These are phyloP conservation scores for Aspergillus nomiae DNA, from an alignment of 2,329 filamentous ascomycete species.

Conservation along the genomic window DNA sequence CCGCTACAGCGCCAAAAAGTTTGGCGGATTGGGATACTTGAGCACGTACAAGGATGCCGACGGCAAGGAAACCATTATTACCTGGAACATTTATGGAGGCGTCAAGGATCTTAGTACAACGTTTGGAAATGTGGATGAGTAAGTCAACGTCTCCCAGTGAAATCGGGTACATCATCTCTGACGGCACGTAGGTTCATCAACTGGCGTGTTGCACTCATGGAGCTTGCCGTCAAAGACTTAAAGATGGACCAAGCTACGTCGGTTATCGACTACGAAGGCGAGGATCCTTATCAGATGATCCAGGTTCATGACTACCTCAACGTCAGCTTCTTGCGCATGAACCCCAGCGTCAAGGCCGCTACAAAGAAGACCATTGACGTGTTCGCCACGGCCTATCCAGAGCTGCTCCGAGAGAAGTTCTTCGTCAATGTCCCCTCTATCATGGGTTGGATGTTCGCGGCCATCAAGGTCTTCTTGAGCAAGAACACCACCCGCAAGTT, in stretches of 20 bases:
- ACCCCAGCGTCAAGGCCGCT: conserved; percentile 73
- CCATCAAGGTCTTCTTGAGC: conserved; percentile 75
- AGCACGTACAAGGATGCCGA: conserved; percentile 65
- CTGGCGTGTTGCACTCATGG: conserved; percentile 91
- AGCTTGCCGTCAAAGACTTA: conserved; percentile 76
- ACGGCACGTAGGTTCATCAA: conserved; percentile 69
- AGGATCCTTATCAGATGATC: conserved; percentile 85
- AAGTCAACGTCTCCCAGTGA: conserved; percentile 38
- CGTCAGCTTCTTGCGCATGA: conserved; percentile 82
- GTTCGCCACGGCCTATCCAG: conserved; percentile 82
- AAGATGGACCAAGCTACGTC: conserved; percentile 70
- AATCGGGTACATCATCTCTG: conserved; percentile 2
- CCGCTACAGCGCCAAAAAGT: conserved; percentile 68
- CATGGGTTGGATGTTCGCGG: conserved; percentile 83
- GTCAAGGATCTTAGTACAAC: conserved; percentile 79
- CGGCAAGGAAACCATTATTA: conserved; percentile 64
- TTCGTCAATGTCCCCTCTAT: conserved; percentile 91
- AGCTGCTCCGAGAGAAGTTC: conserved; percentile 87
- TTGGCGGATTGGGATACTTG: conserved; percentile 77
- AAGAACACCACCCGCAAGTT: conserved; percentile 77
- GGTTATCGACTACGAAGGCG: conserved; percentile 61
- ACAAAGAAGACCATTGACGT: conserved; percentile 79
- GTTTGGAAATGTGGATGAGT: conserved; percentile 82
- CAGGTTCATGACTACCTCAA: conserved; percentile 93
- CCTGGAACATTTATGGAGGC: conserved; percentile 91